Evolutionary conservation across 208 protist genomes (phyloP).

Genomic region (Acanthamoeba culbertsoni): DNA sequence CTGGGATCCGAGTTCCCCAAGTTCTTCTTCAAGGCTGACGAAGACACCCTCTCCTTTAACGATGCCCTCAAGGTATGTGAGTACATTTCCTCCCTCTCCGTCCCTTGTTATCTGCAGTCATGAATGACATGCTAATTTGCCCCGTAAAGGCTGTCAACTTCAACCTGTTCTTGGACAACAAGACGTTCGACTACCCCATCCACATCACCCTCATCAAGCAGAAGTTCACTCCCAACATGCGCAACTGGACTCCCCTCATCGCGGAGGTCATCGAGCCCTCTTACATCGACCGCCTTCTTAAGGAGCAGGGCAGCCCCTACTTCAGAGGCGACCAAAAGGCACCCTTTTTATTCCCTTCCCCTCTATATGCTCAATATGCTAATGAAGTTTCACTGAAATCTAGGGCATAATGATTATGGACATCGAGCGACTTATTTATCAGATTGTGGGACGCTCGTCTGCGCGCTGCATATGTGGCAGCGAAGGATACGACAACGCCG

Average conservation of each 20-base stretch:
- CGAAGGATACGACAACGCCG: neutral
- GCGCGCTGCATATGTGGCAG: neutral
- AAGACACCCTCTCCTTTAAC: constrained; percentile 37
- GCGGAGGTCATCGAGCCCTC: neutral
- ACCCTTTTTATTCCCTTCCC: neutral
- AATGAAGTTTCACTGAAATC: neutral
- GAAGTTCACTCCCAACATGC: constrained; percentile 28
- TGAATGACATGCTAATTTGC: neutral
- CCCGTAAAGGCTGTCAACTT: neutral
- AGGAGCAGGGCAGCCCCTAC: neutral
- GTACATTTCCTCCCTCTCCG: neutral
- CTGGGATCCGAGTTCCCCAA: neutral
- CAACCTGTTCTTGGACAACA: constrained; percentile 10
- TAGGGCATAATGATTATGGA: neutral
- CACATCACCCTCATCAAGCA: constrained; percentile 29
- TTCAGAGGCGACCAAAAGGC: neutral
- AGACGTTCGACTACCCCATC: constrained; percentile 19
- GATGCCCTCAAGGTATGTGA: neutral
- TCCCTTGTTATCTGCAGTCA: neutral
- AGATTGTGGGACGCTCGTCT: neutral
- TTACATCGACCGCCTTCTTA: neutral
- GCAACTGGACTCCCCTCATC: constrained; percentile 17
- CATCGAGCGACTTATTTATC: neutral
- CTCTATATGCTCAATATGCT: neutral
- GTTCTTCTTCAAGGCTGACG: neutral